Conservation (phyloP, 2,329 filamentous ascomycete species). For the Pseudogymnoascus sp. region DNA sequence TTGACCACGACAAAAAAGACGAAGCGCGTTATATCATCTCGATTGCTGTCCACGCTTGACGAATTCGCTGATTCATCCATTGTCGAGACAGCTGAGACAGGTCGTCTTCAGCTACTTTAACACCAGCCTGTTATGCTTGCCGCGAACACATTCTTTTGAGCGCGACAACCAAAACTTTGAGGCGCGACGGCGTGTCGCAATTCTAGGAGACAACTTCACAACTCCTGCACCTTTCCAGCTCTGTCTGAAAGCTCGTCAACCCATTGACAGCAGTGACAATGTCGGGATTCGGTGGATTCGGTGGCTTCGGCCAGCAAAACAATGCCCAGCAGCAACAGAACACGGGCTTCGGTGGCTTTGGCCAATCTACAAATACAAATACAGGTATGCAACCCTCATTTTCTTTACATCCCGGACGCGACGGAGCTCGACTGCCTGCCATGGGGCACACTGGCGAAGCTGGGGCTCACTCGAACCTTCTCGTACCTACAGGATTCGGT, state of each 20-base stretch:
- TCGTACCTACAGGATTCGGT: constrained; percentile 36
- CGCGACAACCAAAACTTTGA: constrained; percentile 7
- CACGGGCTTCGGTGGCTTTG: constrained; percentile 51
- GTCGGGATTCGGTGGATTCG: constrained; percentile 39
- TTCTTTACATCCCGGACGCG: constrained; percentile 13
- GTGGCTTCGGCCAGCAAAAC: constrained; percentile 55
- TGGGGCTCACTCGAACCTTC: constrained; percentile 29
- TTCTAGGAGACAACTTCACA: neutral
- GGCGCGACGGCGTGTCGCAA: constrained; percentile 8
- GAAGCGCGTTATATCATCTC: constrained; percentile 6
- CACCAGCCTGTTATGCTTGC: constrained; percentile 2
- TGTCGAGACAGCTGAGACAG: constrained; percentile 10
- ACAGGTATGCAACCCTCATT: constrained; percentile 28
- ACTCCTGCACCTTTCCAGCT: constrained; percentile 4
- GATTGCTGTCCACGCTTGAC: constrained; percentile 4
- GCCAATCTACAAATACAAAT: constrained; percentile 26
- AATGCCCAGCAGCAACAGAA: constrained; percentile 36
- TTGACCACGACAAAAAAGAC: constrained; percentile 9
- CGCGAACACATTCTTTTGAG: constrained; percentile 1
- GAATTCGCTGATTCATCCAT: constrained; percentile 7
- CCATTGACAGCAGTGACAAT: constrained; percentile 19
- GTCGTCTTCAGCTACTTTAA: constrained; percentile 1
- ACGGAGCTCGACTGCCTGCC: constrained; percentile 13
- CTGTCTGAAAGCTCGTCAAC: constrained; percentile 13
- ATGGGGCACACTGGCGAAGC: constrained; percentile 21